Base-by-base conservation (phyloP, 225 moss, liverwort and hornwort species). In the Ulota crispa region DNA sequence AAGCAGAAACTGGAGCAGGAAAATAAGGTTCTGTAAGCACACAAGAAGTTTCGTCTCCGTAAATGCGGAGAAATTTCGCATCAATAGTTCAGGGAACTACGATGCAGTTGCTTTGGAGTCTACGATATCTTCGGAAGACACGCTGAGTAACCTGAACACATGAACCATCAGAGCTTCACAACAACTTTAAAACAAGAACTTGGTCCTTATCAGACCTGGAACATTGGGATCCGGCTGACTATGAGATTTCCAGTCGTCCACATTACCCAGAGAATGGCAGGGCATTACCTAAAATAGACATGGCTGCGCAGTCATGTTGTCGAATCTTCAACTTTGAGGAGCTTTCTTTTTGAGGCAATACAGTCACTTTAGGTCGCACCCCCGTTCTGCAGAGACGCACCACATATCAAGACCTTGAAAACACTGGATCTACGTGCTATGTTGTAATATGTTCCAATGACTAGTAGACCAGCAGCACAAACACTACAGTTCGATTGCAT, bases 241-340 rank as follows among this genome's bases (percentile, higher is more conserved):
- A 32, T 10, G 32, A 52, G 39, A 32, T 20, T 5, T 39, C 14
- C 45, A 39, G 32, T 14, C 16, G 13, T 45, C 64, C 5, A 47
- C 21, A 11, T 60, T 7, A 34, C 27, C 60, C 11, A 63, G n/a
- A 67, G 56, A 47, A 78, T 6, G 68, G 7, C 21, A 70, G 56
- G 36, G 61, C 24, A 41, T 73, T 21, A 85, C 89, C 87, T 80
- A 74, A 24, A 34, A 52, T 77, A 65, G 85, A 70, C 64, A 74
- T 60, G 26, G 77, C 70, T n/a, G 71, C 61, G 74, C 80, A 85
- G 28, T 89, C 87, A 41, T 85, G 80, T 74, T 85, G 74, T 50
- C 78, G 87, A 72, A 85, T 71, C 65, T 85, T 87, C 1, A 73
- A 50, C 82, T 89, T 89, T 36, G 77, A 77, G 23, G 89, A 89